phyloP scores from a whole-genome alignment of 2,329 filamentous ascomycete genomes.

The Apiospora marii region DNA sequence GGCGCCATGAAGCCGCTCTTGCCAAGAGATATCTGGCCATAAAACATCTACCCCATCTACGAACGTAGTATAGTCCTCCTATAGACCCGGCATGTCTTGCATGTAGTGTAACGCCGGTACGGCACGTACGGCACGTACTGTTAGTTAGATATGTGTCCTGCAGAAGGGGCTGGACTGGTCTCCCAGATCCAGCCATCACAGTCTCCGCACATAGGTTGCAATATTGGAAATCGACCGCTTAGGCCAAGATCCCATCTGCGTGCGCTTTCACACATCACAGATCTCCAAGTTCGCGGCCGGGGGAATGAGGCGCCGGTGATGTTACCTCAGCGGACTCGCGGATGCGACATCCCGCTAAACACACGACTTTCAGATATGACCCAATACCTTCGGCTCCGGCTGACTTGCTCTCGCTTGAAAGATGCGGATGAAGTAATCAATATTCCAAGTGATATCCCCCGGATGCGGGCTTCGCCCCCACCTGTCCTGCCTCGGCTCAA shows the following conservation, averaged over 20 bases:
- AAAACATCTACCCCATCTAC: background rate
- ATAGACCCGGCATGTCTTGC: background rate
- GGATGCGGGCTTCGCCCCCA: background rate
- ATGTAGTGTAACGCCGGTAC: background rate
- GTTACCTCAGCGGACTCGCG: background rate
- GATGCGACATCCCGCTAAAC: background rate
- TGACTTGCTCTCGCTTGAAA: background rate
- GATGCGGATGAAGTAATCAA: background rate
- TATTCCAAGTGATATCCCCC: background rate
- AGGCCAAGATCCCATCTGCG: background rate
- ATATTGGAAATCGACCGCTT: background rate
- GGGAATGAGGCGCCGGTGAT: background rate
- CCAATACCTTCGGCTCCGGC: background rate
- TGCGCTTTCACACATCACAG: background rate
- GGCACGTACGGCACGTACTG: constrained; percentile 6
- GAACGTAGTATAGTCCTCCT: background rate
- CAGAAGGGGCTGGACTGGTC: background rate
- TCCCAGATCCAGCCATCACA: background rate
- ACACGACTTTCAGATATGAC: background rate
- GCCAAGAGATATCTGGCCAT: background rate
- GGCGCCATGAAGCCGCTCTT: background rate
- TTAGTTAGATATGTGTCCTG: background rate
- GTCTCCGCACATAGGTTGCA: background rate
- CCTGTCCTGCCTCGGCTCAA: background rate
- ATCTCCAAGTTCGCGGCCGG: background rate